Base-by-base conservation (phyloP, 352 stramenopile genomes). In the Globisporangium cylindrosporum region DNA sequence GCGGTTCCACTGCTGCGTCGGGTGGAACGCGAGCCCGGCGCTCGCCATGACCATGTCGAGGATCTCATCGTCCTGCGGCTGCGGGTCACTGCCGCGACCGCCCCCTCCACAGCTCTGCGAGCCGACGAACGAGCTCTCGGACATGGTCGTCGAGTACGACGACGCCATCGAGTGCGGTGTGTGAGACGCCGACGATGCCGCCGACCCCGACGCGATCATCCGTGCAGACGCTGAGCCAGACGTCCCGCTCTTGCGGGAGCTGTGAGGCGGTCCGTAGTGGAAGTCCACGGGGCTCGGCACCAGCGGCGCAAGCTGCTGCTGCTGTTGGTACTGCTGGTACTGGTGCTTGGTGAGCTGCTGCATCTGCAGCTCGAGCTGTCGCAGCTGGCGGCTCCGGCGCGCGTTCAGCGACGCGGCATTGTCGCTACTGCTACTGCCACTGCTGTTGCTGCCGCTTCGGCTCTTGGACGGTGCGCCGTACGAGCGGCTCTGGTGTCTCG, bases 51-150 rank as follows among this genome's bases (percentile, higher is more conserved):
- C 75, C 80, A 73, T 71, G 61, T 66, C 59, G 5, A 68, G 38
- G 58, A 67, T 62, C 51, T 73, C 67, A 62, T 82, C 77, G 59
- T 73, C 69, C 36, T 74, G 66, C 38, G 66, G 66, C 51, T 71
- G 66, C 25, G 15, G 4, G 25, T 68, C 54, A 24, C 43, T n/a
- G 5, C 43, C 43, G 7, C 43, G 18, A 9, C 43, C 43, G 6
- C 43, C 43, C 3, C 43, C 43, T 24, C 43, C 43, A 12, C 43
- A 51, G 56, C 66, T 61, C 22, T 66, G 57, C 51, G 66, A 65
- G 62, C 48, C 61, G 10, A 65, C 70, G 60, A 85, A 88, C 12
- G 77, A 85, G 63, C 71, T 76, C 69, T 88, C 79, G 20, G 79
- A 88, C 69, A 75, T 76, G 5, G 71, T 71, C 15, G 61, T 64